These are phyloP conservation scores for Schizophyllum amplum DNA, from an alignment of 1,284 basidiomycete species.

Conservation along the genomic window DNA sequence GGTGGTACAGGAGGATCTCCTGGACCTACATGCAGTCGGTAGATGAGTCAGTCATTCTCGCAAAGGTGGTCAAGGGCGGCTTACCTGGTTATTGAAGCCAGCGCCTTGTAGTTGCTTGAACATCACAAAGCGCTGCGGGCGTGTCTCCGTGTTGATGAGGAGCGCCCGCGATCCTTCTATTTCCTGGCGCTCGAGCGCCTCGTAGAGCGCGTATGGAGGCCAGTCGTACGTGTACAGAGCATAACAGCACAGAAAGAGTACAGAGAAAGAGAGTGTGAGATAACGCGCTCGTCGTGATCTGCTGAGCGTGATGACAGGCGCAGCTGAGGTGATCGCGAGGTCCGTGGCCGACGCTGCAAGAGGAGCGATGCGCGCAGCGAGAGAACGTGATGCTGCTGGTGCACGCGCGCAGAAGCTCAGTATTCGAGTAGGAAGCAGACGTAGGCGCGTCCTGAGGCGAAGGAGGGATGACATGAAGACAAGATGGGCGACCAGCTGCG, in stretches of 20 bases:
- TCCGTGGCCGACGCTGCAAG: neutral
- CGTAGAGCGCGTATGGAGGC: neutral
- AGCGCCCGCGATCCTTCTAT: neutral
- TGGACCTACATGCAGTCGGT: conserved; percentile 24
- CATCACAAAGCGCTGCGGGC: conserved; percentile 28
- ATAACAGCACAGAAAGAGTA: neutral
- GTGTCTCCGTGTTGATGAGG: conserved; percentile 18
- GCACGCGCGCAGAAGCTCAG: neutral
- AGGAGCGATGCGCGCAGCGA: neutral
- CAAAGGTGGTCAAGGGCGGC: conserved; percentile 1
- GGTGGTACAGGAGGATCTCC: conserved; percentile 35
- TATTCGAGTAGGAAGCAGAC: neutral
- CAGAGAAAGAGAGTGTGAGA: neutral
- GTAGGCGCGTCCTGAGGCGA: neutral
- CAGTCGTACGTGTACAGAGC: neutral
- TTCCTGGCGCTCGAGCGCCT: neutral
- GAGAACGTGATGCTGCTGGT: neutral
- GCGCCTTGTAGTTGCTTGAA: conserved; percentile 36
- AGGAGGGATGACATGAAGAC: neutral
- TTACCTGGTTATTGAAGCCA: conserved; percentile 38
- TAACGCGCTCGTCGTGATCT: neutral
- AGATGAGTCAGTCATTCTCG: neutral
- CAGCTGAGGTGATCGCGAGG: neutral
- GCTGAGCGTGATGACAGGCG: neutral
- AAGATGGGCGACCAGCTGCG: neutral